A percentile compares a stretch with the other conserved stretches of the same genome.
Conservation (phyloP, 495 filamentous ascomycete species). For the Bathelium albidoporum region DNA sequence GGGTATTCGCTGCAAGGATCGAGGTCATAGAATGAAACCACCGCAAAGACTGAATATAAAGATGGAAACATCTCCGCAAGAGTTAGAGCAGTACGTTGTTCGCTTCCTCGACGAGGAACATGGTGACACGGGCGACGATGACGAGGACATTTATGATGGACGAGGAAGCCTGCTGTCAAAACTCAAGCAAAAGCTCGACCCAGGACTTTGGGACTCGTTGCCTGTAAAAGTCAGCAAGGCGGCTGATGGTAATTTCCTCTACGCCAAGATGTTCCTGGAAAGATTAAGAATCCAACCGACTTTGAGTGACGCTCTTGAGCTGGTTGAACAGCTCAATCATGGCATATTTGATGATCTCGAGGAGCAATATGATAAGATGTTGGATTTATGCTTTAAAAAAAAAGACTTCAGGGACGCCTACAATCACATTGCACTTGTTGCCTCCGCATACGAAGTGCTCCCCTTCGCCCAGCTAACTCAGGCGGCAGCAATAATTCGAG, state of each 20-base stretch:
- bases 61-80: not conserved
- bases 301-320: not conserved
- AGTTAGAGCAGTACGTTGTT: not conserved
- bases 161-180: not conserved
- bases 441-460: constrained; percentile 1
- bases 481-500: not conserved
- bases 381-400: not conserved
- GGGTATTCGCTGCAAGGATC: not conserved
- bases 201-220: not conserved
- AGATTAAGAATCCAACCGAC: not conserved
- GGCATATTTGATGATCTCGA: not conserved
- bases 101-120: constrained; percentile 2
- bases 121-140: constrained; percentile 1
- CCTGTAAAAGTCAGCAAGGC: not conserved
- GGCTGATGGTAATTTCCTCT: constrained; percentile 2
- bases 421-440: not conserved
- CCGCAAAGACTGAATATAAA: not conserved
- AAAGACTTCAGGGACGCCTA: not conserved
- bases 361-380: not conserved
- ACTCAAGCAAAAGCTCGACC: not conserved
- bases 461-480: not conserved
- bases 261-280: constrained; percentile 5
- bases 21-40: not conserved
- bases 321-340: not conserved
- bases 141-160: not conserved